Base-by-base conservation (phyloP, 768 basidiomycete genomes). In the Paxillus involutus region DNA sequence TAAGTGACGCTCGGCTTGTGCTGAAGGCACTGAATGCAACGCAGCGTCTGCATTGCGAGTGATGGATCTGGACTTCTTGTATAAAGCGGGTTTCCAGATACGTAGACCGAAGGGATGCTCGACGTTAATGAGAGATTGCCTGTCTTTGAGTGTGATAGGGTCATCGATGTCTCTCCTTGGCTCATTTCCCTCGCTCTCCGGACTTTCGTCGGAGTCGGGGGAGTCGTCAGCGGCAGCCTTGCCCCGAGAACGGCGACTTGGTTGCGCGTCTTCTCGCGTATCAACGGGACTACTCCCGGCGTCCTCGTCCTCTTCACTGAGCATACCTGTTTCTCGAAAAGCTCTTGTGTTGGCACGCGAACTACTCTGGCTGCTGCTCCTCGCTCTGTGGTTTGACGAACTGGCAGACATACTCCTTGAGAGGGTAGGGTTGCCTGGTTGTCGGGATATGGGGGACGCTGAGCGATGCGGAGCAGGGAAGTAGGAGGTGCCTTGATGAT, bases 1-100 rank as follows among this genome's bases (percentile, higher is more conserved):
- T 11, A 98, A 78, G 73, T 98, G 96, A 29, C 93, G 85, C 64
- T 96, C 94, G 2, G 91, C 94, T 57, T 94, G 91, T 3, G 93
- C 89, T 17, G 93, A 96, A 2, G 97, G 97, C 30, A 91, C 80
- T 12, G 89, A 83, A 68, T 99, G 97, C 4, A 99, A 82, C 0
- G 91, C 97, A 54, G 90, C 86, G 70, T 99, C 97, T 36, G 97
- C 97, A 73, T 94, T 84, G 47, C 96, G 91, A 46, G 95, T 98
- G 63, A 99, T 91, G 3, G 95, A 92, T 32, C 97, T 88, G 32
- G 91, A 89, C 69, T 99, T 99, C 73, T 95, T 94, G 84, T 99
- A 99, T 53, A 99, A 72, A 0, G 97, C 97, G 19, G 97, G 97
- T 71, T 99, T 99, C 97, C 97, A 99, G 68, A 99, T 98, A 37